Base-by-base conservation (phyloP, 345 rosid species). In the Ceriops decandra region DNA sequence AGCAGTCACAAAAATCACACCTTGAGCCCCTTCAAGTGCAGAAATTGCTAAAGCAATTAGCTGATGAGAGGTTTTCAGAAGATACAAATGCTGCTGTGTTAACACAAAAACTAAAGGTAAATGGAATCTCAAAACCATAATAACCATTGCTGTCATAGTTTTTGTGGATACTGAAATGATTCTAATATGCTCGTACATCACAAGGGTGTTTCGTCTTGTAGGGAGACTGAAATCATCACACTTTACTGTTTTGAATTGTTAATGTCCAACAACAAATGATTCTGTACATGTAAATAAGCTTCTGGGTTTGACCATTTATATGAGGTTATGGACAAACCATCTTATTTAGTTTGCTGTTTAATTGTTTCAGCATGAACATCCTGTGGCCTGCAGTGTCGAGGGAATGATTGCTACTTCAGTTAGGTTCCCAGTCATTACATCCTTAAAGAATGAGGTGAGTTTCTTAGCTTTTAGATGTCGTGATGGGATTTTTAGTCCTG, bases 1-100 rank as follows among this genome's bases (percentile, higher is more conserved):
- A 91, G 82, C 97, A 95, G 81, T 62, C 68, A 19, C 90, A 82
- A 66, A 88, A 72, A 33, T 91, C 99, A 57, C 77, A 63, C 75
- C 85, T 81, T 21, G 75, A 82, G 60, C 76, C 95, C 52, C 69
- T 79, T 30, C 85, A 85, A 68, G 84, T 95, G 47, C 92, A 86
- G 87, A 85, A 84, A 68, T 24, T 68, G 69, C 76, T 95, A 62
- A 95, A 87, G 83, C 82, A 77, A 49, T 64, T 79, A 66, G 89
- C 87, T 38, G 93, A 95, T 77, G 69, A 74, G 58, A 88, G 83
- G 71, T 88, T 90, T 75, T 77, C 84, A 15, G 87, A 69, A 68
- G 83, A 79, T 63, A 36, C 30, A 31, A 70, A 58, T 62, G 64
- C 66, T 57, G 30, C 68, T 73, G 81, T 30, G 68, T 42, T 69